Conservation (phyloP, 805 yeast species). For the Hanseniaspora occidentalis region DNA sequence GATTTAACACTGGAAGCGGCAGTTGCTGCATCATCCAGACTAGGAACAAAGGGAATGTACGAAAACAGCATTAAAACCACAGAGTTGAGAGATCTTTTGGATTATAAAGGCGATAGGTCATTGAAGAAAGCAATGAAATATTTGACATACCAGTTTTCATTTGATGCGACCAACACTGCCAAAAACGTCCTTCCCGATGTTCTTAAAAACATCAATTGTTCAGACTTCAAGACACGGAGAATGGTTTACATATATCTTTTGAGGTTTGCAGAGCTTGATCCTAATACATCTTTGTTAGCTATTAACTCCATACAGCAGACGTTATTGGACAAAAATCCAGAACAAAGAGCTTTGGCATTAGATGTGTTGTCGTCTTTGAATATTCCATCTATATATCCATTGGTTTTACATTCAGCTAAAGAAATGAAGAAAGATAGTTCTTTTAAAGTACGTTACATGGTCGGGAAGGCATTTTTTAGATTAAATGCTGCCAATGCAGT, state of each 20-base stretch:
- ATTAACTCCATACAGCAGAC: slow-evolving; percentile 87
- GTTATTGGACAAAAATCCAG: slow-evolving; percentile 55
- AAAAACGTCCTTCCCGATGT: slow-evolving; percentile 51
- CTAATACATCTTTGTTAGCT: slow-evolving; percentile 79
- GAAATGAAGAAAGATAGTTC: slow-evolving; percentile 59
- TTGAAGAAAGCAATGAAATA: slow-evolving; percentile 47
- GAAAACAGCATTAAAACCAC: slow-evolving; percentile 36
- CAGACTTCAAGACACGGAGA: slow-evolving; percentile 50
- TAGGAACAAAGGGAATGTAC: slow-evolving; percentile 23
- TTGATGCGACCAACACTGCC: slow-evolving; percentile 25
- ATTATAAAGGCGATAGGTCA: slow-evolving; percentile 58
- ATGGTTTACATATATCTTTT: slow-evolving; percentile 66
- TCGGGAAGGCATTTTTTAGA: slow-evolving; percentile 53
- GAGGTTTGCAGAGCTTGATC: slow-evolving; percentile 70
- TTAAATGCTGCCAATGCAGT: slow-evolving; percentile 26
- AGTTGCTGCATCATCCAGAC: slow-evolving; percentile 48
- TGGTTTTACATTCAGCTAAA: slow-evolving; percentile 59
- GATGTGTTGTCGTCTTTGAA: slow-evolving; percentile 73
- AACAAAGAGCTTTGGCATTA: slow-evolving; percentile 58
- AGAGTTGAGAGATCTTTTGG: slow-evolving; percentile 54
- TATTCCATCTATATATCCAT: slow-evolving; percentile 71
- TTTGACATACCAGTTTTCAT: slow-evolving; percentile 33
- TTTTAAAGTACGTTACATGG: slow-evolving; percentile 65
- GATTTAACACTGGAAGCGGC: slow-evolving; percentile 72
- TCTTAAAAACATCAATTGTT: slow-evolving; percentile 71